phyloP scores from a whole-genome alignment of 2,329 filamentous ascomycete species.

The Claviceps sp. region DNA sequence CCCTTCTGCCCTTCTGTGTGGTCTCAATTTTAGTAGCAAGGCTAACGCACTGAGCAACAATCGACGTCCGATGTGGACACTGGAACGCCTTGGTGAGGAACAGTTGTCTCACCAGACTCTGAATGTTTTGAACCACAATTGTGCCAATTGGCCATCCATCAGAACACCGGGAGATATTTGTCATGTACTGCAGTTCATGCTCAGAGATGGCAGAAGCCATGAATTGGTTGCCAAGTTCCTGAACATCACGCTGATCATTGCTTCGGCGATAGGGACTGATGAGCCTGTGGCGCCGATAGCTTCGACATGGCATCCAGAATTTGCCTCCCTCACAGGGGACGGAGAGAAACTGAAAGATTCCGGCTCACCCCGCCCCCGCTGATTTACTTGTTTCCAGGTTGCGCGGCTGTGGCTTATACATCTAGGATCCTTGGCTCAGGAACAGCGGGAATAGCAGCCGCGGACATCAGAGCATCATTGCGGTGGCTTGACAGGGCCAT shows the following conservation, averaged over 20 bases:
- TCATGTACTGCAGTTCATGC: neutral
- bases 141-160: constrained; percentile 10
- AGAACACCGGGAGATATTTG: constrained; percentile 1
- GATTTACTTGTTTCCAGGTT: neutral
- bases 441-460: neutral
- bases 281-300: neutral
- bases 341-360: neutral
- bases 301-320: neutral
- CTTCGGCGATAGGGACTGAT: neutral
- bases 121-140: constrained; percentile 14
- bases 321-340: neutral
- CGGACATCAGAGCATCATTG: neutral
- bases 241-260: neutral
- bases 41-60: neutral
- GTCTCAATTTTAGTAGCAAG: neutral
- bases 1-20: neutral
- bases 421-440: neutral
- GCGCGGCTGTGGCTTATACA: neutral
- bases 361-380: neutral
- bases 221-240: neutral
- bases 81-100: constrained; percentile 12
- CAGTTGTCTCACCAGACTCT: constrained; percentile 15
- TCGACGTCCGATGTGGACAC: constrained; percentile 2
- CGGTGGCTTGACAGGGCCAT: too few relatives aligned
- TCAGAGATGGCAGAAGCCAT: neutral